Evolutionary conservation across 2,329 filamentous ascomycete species (phyloP).

Genomic region (Aureobasidium sp.): DNA sequence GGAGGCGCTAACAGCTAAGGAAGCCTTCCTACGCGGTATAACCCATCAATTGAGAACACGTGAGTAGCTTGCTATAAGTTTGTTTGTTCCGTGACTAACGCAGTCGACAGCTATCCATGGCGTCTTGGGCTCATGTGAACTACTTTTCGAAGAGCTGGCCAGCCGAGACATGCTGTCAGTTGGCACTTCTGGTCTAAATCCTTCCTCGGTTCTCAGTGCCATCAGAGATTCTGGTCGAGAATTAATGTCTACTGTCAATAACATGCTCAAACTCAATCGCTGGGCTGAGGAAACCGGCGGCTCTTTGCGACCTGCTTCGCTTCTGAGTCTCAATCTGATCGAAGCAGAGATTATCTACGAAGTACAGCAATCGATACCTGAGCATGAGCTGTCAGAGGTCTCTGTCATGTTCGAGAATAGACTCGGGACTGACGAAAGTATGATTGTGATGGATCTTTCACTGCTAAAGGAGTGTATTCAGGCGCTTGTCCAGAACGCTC

Average conservation of each 20-base stretch:
- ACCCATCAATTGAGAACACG: constrained; percentile 41
- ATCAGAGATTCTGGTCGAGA: constrained; percentile 36
- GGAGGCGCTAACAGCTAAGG: constrained; percentile 38
- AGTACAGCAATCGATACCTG: constrained; percentile 23
- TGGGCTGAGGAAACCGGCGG: constrained; percentile 29
- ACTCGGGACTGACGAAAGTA: constrained; percentile 24
- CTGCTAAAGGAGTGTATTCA: constrained; percentile 38
- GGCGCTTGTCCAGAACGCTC: constrained; percentile 35
- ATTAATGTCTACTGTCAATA: constrained; percentile 39
- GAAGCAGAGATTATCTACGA: constrained; percentile 29
- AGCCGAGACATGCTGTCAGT: constrained; percentile 20
- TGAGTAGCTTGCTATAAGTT: neutral
- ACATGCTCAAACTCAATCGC: constrained; percentile 35
- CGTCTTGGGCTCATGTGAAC: constrained; percentile 35
- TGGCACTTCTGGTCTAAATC: constrained; percentile 11
- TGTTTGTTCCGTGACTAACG: neutral
- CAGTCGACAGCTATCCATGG: constrained; percentile 33
- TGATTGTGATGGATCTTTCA: constrained; percentile 30
- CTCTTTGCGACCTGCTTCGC: constrained; percentile 13
- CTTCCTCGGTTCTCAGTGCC: constrained; percentile 25
- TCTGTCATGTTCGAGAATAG: constrained; percentile 29
- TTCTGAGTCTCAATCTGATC: constrained; percentile 27
- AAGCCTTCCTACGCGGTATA: constrained; percentile 38
- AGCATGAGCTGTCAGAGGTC: constrained; percentile 23
- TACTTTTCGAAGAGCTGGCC: constrained; percentile 36